Evolutionary conservation across 192 early-diverging fungal species (phyloP), one percentile per base, ranked within the genome.

Genomic region (Spizellomyces punctatus): DNA sequence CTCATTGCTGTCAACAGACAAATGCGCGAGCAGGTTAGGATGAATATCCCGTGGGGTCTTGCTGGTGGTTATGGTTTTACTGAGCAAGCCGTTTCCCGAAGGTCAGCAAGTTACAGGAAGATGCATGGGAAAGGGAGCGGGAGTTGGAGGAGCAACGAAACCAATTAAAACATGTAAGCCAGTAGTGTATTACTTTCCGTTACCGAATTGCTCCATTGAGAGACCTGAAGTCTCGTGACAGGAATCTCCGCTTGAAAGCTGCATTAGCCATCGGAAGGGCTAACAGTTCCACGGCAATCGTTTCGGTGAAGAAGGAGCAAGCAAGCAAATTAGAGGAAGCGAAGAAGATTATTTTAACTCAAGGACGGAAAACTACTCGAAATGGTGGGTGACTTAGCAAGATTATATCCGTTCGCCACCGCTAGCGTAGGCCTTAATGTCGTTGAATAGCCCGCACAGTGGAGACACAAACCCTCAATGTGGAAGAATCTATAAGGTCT

Each of bases 171-270:
- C 59, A 61, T 16, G 50, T 54, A 4, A 54, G 50, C 12, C 17
- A 19, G 17, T 12, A 54, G 50, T 2, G 14, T 12, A 12, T 2
- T 54, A 54, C 17, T 54, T 0, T 54, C 14, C 14, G 17, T 54
- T 54, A 54, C 50, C 14, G 0, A 54, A n/a, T 19, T 2, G 50
- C 27, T 36, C 27, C 17, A 19, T 4, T 54, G 17, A 54, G 1
- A 19, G 50, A n/a, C 17, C 50, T 54, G 50, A n/a, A 54, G 50
- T 16, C 22, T 14, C 59, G 42, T 14, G 59, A 61, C 42, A 17
- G 59, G 59, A 61, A 61, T 61, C 16, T 16, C 21, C 59, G 59
- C 59, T 27, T 61, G 59, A 61, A 42, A 41, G 36, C 17, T 17
- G 10, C 59, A 16, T 41, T 61, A 41, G 36, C 17, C 16, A 41